Percentiles rank a stretch among this genome's conserved stretches.
phyloP scores from a whole-genome alignment of 768 basidiomycete genomes.

The Lepiota subincarnata region DNA sequence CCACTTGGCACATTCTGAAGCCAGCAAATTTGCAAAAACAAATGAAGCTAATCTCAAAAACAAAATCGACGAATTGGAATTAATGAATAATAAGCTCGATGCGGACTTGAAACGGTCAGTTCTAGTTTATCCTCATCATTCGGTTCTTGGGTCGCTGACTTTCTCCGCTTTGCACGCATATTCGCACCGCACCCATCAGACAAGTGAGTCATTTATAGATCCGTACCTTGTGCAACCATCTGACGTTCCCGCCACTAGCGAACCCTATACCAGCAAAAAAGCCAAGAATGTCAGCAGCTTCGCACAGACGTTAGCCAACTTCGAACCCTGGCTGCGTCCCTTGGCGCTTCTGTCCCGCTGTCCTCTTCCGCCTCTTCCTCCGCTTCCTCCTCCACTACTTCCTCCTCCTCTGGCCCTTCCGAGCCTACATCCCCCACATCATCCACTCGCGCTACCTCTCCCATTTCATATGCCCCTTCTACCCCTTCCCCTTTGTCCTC shows the following conservation, averaged over 20 bases:
- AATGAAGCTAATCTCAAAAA: conserved; percentile 58
- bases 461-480: conserved; percentile 31
- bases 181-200: conserved; percentile 30
- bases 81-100: conserved; percentile 55
- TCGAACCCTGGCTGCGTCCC: conserved; percentile 43
- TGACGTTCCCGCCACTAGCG: conserved; percentile 37
- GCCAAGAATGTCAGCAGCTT: conserved; percentile 66
- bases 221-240: conserved; percentile 13
- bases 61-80: conserved; percentile 64
- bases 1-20: conserved; percentile 76
- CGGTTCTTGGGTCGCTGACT: conserved; percentile 14
- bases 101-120: conserved; percentile 70
- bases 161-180: conserved; percentile 15
- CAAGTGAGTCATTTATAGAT: conserved; percentile 46
- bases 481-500: conserved; percentile 38
- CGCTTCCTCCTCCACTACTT: conserved; percentile 31
- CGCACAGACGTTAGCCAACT: conserved; percentile 61
- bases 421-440: conserved; percentile 46
- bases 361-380: conserved; percentile 35
- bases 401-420: conserved; percentile 24
- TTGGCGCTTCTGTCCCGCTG: conserved; percentile 31
- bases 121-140: conserved; percentile 9
- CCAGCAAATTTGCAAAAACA: conserved; percentile 60
- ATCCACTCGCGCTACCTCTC: conserved; percentile 35
- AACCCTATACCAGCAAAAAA: conserved; percentile 58